Evolutionary conservation across 352 stramenopile species (phyloP), one percentile per base, ranked within the genome.

Genomic region (Globisporangium orthogonon): DNA sequence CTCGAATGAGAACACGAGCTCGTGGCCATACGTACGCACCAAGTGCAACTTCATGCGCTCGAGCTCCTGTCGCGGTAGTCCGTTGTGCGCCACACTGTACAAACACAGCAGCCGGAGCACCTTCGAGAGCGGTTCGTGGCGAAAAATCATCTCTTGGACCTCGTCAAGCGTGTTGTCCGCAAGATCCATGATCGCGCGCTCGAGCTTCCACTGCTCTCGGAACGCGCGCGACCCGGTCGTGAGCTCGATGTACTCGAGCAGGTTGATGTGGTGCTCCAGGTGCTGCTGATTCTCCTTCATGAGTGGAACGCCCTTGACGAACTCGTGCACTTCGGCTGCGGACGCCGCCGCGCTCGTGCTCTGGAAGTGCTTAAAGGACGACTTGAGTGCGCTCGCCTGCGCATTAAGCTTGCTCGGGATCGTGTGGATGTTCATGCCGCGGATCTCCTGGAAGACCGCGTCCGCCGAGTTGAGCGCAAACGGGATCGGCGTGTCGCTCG

Each of bases 21-120:
- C 82, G 50, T 89, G 75, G 3, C 84, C 84, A 56, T 94, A 92
- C 14, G 75, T 76, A 51, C 80, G 58, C 13, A 90, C 71, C 6
- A 94, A 31, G n/a, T 78, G 64, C 56, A 83, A 56, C 51, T 86
- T 85, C 33, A 90, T 57, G 7, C 59, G 63, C 33, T 77, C 63
- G 4, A 90, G 58, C 28, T 73, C 65, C 0, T 54, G 46, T 4
- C 54, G 61, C 4, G 23, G 29, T 15, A 94, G 30, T 0, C 81
- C 84, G 30, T 75, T 65, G 43, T 84, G 68, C 4, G 73, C 69
- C 39, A 86, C 63, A 33, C 72, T 84, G 45, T 78, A 83, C 31
- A 94, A 51, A 50, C 78, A 91, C 0, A 89, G 52, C n/a, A 91
- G 31, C 2, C 80, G 74, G 4, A 94, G 50, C 1, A 91, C 73